Evolutionary conservation across 1,284 basidiomycete genomes (phyloP).

Genomic region (Polyporus tsugae): DNA sequence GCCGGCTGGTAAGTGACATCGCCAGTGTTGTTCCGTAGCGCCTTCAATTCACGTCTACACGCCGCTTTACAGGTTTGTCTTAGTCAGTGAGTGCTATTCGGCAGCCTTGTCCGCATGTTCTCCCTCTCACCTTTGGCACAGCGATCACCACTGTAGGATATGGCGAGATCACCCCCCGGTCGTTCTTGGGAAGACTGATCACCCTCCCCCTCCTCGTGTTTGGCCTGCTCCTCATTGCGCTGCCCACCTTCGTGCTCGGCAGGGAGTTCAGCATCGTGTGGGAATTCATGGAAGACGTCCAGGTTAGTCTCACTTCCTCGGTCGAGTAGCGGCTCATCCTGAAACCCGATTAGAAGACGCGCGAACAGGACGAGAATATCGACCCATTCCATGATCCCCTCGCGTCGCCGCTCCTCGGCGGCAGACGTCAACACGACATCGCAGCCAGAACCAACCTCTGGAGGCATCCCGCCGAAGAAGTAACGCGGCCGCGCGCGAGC

Average conservation of each 20-base stretch:
- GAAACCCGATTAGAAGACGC: slow-evolving; percentile 18
- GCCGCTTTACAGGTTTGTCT: slow-evolving; percentile 50
- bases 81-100: slow-evolving; percentile 59
- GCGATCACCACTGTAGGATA: slow-evolving; percentile 89
- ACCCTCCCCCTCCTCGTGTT: slow-evolving; percentile 87
- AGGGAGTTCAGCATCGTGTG: slow-evolving; percentile 89
- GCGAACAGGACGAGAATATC: slow-evolving; percentile 27
- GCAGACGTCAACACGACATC: slow-evolving; percentile 25
- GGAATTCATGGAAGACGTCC: slow-evolving; percentile 75
- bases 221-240: slow-evolving; percentile 85
- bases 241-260: slow-evolving; percentile 89
- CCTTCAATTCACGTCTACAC: slow-evolving; percentile 20
- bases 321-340: slow-evolving; percentile 15
- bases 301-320: slow-evolving; percentile 42
- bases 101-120: not conserved
- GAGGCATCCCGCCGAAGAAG: slow-evolving; percentile 35
- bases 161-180: slow-evolving; percentile 87
- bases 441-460: slow-evolving; percentile 31
- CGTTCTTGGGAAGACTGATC: slow-evolving; percentile 82
- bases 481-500: slow-evolving; percentile 33
- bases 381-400: slow-evolving; percentile 32
- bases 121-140: slow-evolving; percentile 36
- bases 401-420: slow-evolving; percentile 33
- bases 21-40: not conserved
- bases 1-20: slow-evolving; percentile 64